A percentile compares a stretch with the other conserved stretches of the same genome.
phyloP scores from a whole-genome alignment of 2,329 filamentous ascomycete genomes.

The Trichophyton rubrum region DNA sequence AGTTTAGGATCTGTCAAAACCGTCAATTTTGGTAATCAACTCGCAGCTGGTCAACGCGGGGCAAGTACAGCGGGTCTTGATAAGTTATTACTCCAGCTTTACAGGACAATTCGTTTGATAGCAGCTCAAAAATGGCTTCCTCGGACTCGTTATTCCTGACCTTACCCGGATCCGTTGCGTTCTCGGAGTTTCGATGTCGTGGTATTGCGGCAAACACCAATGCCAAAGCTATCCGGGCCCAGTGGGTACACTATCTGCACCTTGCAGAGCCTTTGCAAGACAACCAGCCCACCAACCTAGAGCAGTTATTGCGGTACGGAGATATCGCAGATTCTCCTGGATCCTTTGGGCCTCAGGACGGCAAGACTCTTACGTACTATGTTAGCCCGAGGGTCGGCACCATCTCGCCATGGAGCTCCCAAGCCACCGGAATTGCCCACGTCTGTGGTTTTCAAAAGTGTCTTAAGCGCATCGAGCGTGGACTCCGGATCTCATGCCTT shows the following conservation, averaged over 20 bases:
- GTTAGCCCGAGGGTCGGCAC: conserved; percentile 67
- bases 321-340: conserved; percentile 39
- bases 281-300: conserved; percentile 40
- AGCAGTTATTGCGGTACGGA: conserved; percentile 51
- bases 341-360: conserved; percentile 36
- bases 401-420: conserved; percentile 93
- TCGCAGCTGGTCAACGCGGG: neutral
- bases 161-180: conserved; percentile 33
- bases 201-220: conserved; percentile 32
- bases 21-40: neutral
- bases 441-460: conserved; percentile 70
- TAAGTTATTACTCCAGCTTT: neutral
- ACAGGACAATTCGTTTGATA: neutral
- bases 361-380: conserved; percentile 50
- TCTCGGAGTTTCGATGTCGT: conserved; percentile 34
- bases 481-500: conserved; percentile 58
- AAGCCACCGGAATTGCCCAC: conserved; percentile 84
- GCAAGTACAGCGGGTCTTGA: neutral
- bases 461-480: conserved; percentile 71
- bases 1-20: neutral
- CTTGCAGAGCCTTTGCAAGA: conserved; percentile 38
- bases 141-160: conserved; percentile 24
- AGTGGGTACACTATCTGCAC: conserved; percentile 53
- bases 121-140: conserved; percentile 22
- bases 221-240: conserved; percentile 33